Conservation (phyloP, 345 rosid species). For the Pugionium cornutum region DNA sequence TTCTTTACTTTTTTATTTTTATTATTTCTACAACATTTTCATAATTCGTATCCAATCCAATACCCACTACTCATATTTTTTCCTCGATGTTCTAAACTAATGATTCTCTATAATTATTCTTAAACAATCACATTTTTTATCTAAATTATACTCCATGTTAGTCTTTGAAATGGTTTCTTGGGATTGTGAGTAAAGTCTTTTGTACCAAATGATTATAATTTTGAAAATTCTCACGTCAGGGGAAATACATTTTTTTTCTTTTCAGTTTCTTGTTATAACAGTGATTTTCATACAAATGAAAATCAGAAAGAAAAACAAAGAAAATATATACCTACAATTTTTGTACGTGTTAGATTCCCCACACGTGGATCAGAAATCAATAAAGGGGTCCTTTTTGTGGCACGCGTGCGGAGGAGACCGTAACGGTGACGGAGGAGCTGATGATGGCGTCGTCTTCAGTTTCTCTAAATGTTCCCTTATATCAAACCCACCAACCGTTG, state of each 20-base stretch:
- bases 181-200: neutral
- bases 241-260: constrained; percentile 1
- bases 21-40: constrained; percentile 6
- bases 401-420: constrained; percentile 43
- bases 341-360: constrained; percentile 37
- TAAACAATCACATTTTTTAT: neutral
- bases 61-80: constrained; percentile 14
- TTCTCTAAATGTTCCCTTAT: constrained; percentile 49
- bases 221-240: neutral
- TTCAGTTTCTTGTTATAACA: constrained; percentile 35
- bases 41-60: constrained; percentile 6
- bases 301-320: constrained; percentile 17
- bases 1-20: constrained; percentile 1
- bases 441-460: constrained; percentile 44
- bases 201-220: neutral
- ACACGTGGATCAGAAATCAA: constrained; percentile 51
- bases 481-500: constrained; percentile 35
- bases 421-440: constrained; percentile 45
- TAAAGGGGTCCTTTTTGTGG: constrained; percentile 38
- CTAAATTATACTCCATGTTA: neutral
- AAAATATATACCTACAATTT: constrained; percentile 24
- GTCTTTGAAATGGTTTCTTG: neutral
- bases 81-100: constrained; percentile 18
- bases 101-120: constrained; percentile 5
- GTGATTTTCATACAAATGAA: constrained; percentile 41